These are phyloP conservation scores for Hemisphaericaspora xylofermentans DNA, from an alignment of 1,139 yeast species.

Conservation along the genomic window DNA sequence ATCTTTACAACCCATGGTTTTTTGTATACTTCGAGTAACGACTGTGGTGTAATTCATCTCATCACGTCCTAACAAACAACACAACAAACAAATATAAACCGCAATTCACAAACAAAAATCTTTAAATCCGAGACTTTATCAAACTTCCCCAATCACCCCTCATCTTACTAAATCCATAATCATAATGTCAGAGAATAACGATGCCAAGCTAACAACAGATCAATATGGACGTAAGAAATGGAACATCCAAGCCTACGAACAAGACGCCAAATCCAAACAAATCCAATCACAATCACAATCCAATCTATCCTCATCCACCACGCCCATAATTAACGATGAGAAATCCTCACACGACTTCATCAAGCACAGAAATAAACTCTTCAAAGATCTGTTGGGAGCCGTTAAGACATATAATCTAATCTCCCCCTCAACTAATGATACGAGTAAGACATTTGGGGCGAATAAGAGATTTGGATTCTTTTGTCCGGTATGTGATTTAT, in stretches of 20 bases:
- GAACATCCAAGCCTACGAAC: slow-evolving; percentile 65
- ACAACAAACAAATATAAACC: too few relatives aligned
- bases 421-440: slow-evolving; percentile 20
- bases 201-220: slow-evolving; percentile 26
- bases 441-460: slow-evolving; percentile 11
- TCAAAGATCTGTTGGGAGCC: slow-evolving; percentile 33
- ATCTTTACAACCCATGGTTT: slow-evolving; percentile 1
- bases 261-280: slow-evolving; percentile 33
- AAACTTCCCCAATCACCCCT: too few relatives aligned
- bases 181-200: slow-evolving; percentile 5
- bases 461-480: slow-evolving; percentile 78
- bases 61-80: too few relatives aligned
- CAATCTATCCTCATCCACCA: background rate
- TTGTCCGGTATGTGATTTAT: slow-evolving; percentile 76
- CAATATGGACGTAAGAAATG: slow-evolving; percentile 68
- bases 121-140: too few relatives aligned
- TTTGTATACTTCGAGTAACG: too few relatives aligned
- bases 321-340: slow-evolving; percentile 13
- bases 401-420: slow-evolving; percentile 38
- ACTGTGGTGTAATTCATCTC: too few relatives aligned
- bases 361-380: slow-evolving; percentile 31
- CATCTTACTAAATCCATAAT: background rate
- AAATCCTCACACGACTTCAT: slow-evolving; percentile 25
- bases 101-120: background rate
- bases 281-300: background rate